Conservation (phyloP, 1,139 yeast species). For the Yamadazyma atlantica region DNA sequence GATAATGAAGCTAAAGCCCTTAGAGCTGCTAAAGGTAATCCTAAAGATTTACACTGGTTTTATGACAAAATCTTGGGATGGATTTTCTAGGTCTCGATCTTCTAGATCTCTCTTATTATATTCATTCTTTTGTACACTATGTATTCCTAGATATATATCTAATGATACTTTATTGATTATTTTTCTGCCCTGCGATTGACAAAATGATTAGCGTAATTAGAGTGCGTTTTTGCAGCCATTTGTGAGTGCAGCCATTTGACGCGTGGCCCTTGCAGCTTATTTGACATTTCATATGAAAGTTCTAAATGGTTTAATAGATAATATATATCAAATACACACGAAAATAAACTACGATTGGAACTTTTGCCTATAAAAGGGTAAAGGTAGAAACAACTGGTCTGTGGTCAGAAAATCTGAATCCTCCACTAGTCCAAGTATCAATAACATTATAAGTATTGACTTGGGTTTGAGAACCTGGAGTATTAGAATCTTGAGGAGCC, state of each 20-base stretch:
- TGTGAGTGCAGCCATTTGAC: neutral
- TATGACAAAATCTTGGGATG: slow-evolving; percentile 55
- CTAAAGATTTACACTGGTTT: slow-evolving; percentile 46
- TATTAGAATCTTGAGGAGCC: slow-evolving; percentile 18
- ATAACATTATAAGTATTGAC: slow-evolving; percentile 36
- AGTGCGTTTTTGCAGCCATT: neutral
- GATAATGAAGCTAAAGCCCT: slow-evolving; percentile 46
- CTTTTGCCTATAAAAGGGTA: neutral
- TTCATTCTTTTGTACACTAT: neutral
- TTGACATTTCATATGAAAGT: neutral
- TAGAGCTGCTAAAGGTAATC: slow-evolving; percentile 48
- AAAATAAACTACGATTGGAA: too few species aligned
- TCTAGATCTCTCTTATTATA: too few species aligned
- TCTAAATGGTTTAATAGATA: too few species aligned
- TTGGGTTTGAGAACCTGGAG: slow-evolving; percentile 11
- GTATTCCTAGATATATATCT: neutral
- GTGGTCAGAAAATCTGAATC: slow-evolving; percentile 41
- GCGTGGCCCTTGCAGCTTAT: neutral
- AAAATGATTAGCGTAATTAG: too few species aligned
- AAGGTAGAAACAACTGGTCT: slow-evolving; percentile 32
- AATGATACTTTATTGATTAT: neutral
- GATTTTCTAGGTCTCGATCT: slow-evolving; percentile 17
- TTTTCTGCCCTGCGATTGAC: neutral
- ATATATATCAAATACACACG: too few species aligned
- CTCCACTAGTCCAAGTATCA: slow-evolving; percentile 23